Conservation (phyloP, 331 rosid species). For the Malus hybrid region DNA sequence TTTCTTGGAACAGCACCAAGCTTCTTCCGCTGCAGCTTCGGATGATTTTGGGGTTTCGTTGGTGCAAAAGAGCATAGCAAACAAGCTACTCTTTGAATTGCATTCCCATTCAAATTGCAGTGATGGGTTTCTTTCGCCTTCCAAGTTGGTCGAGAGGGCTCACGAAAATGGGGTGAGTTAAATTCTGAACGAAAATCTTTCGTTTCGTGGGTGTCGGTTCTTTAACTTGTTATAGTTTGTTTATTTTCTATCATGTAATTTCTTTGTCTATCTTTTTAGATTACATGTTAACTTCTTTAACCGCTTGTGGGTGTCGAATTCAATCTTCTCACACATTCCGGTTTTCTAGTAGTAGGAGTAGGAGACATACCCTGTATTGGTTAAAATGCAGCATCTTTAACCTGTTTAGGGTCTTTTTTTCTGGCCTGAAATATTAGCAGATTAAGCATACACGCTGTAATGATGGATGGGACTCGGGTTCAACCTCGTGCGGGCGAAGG, state of each 20-base stretch:
- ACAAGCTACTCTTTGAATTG: constrained; percentile 65
- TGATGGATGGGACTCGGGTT: background rate
- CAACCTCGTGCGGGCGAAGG: no score
- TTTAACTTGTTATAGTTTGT: background rate
- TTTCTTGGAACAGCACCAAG: constrained; percentile 36
- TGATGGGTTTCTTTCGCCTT: constrained; percentile 92
- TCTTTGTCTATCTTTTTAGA: background rate
- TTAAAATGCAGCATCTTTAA: background rate
- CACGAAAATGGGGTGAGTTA: constrained; percentile 72
- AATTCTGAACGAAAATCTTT: background rate
- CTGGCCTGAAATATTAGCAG: background rate
- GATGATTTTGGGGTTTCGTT: constrained; percentile 58
- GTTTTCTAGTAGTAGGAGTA: background rate
- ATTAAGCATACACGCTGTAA: background rate
- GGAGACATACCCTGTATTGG: background rate
- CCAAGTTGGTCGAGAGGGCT: constrained; percentile 84
- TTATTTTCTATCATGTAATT: background rate
- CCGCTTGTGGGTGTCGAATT: background rate
- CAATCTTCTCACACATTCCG: background rate
- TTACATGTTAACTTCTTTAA: background rate
- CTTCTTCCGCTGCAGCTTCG: constrained; percentile 40
- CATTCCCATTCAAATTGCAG: constrained; percentile 90
- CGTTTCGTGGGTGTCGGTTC: background rate
- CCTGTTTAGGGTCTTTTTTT: background rate
- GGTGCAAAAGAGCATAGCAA: constrained; percentile 47